These are phyloP conservation scores for Globomyces pollinis-pini DNA, from an alignment of 192 early-diverging fungal genomes.

Conservation along the genomic window DNA sequence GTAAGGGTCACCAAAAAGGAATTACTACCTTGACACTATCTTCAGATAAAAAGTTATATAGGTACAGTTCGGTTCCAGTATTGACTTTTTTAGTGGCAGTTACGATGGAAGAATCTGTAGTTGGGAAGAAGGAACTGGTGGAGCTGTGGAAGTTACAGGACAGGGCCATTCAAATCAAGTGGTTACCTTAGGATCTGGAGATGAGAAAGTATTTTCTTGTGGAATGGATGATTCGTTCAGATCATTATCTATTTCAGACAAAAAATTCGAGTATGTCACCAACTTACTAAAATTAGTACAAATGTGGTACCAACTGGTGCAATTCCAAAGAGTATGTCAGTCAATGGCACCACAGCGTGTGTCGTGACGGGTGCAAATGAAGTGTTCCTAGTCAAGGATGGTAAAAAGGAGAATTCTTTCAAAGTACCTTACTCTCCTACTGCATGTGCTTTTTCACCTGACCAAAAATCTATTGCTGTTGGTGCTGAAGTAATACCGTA, in stretches of 20 bases:
- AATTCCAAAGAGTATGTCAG: slow-evolving; percentile 49
- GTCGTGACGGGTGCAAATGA: slow-evolving; percentile 46
- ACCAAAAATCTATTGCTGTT: slow-evolving; percentile 47
- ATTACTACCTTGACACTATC: slow-evolving; percentile 69
- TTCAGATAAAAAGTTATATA: slow-evolving; percentile 54
- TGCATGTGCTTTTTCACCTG: slow-evolving; percentile 45
- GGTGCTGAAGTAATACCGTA: slow-evolving; percentile 54
- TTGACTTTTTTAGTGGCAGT: slow-evolving; percentile 79
- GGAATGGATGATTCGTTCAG: slow-evolving; percentile 75
- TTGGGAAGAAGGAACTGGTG: slow-evolving; percentile 52
- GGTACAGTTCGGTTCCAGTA: too few species aligned
- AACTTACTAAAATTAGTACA: background rate
- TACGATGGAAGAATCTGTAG: slow-evolving; percentile 84
- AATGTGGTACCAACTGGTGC: slow-evolving; percentile 27
- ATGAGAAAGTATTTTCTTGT: slow-evolving; percentile 42
- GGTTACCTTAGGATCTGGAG: slow-evolving; percentile 41
- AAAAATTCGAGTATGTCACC: slow-evolving; percentile 32
- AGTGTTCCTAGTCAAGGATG: slow-evolving; percentile 42
- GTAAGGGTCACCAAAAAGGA: slow-evolving; percentile 67
- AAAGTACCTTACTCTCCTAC: slow-evolving; percentile 41
- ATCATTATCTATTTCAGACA: slow-evolving; percentile 12
- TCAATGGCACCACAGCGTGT: slow-evolving; percentile 37
- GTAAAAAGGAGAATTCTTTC: slow-evolving; percentile 26
- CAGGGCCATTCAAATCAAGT: slow-evolving; percentile 73
- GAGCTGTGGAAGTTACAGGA: slow-evolving; percentile 42